Percentiles rank a stretch among this genome's conserved stretches.
Conservation (phyloP, 371 early-diverging fungal species). For the Apophysomyces elegans region DNA sequence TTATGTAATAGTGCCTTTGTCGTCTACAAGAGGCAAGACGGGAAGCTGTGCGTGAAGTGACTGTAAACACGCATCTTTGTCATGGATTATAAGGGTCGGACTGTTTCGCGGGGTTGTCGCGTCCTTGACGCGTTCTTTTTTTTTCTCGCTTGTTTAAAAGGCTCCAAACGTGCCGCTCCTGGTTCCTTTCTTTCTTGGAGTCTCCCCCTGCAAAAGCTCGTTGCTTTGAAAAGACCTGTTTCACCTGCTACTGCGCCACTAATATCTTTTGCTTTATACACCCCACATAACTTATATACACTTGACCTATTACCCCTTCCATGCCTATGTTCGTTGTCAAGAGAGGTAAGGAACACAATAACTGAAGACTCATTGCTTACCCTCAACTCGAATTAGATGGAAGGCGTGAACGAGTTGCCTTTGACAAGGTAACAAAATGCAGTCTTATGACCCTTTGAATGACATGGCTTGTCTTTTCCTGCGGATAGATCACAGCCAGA, state of each 20-base stretch:
- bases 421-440: slow-evolving; percentile 70
- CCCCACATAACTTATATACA: neutral
- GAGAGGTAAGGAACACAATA: slow-evolving; percentile 54
- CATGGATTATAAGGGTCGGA: neutral
- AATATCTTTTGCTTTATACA: slow-evolving; percentile 7
- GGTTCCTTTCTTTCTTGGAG: neutral
- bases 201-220: neutral
- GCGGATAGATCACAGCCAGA: slow-evolving; percentile 80
- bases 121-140: slow-evolving; percentile 8
- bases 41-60: neutral
- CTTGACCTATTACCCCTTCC: neutral
- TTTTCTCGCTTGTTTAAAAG: neutral
- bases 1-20: too few relatives aligned
- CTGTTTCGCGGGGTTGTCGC: slow-evolving; percentile 10
- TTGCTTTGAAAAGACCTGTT: neutral
- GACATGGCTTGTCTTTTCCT: neutral
- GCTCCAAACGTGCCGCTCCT: neutral
- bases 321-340: slow-evolving; percentile 75
- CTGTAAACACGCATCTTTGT: slow-evolving; percentile 6
- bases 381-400: slow-evolving; percentile 62
- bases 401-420: slow-evolving; percentile 81
- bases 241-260: slow-evolving; percentile 12
- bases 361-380: neutral
- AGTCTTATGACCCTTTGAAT: neutral
- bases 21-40: too few relatives aligned